phyloP scores from a whole-genome alignment of 768 basidiomycete species.

The Phaeotremella fagi region DNA sequence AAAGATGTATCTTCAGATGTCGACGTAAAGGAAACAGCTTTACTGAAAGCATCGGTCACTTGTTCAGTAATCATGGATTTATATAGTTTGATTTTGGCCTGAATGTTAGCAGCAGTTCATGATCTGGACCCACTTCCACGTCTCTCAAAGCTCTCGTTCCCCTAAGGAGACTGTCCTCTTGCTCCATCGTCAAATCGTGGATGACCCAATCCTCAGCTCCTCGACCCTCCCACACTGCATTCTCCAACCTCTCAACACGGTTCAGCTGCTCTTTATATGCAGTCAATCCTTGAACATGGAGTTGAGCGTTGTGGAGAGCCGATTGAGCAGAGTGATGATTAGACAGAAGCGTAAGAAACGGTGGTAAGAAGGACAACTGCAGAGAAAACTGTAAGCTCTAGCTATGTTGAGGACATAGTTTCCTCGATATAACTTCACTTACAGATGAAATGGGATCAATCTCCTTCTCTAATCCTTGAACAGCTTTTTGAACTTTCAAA shows the following conservation, averaged over 20 bases:
- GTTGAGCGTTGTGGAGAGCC: slow-evolving; percentile 7
- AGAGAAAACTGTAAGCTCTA: no score
- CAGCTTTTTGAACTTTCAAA: slow-evolving; percentile 59
- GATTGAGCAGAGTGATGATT: slow-evolving; percentile 25
- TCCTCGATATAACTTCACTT: no score
- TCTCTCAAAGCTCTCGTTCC: slow-evolving; percentile 17
- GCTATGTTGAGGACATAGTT: no score
- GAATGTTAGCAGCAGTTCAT: background rate
- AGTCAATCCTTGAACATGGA: slow-evolving; percentile 19
- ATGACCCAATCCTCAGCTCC: slow-evolving; percentile 37
- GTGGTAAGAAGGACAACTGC: slow-evolving; percentile 39
- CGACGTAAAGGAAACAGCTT: slow-evolving; percentile 18
- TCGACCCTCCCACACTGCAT: slow-evolving; percentile 27
- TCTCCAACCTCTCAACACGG: slow-evolving; percentile 23
- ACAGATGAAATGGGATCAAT: slow-evolving; percentile 22
- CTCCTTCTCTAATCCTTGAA: slow-evolving; percentile 60
- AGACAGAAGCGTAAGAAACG: slow-evolving; percentile 14
- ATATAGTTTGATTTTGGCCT: slow-evolving; percentile 16
- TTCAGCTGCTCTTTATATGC: slow-evolving; percentile 11
- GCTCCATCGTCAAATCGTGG: slow-evolving; percentile 9
- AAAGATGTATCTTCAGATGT: slow-evolving; percentile 1
- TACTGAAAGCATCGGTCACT: slow-evolving; percentile 20
- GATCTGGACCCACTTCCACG: slow-evolving; percentile 11
- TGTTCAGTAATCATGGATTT: slow-evolving; percentile 29
- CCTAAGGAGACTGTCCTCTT: slow-evolving; percentile 15